These are phyloP conservation scores for Arthrocladium fulminans DNA, from an alignment of 2,329 filamentous ascomycete genomes.

Conservation along the genomic window DNA sequence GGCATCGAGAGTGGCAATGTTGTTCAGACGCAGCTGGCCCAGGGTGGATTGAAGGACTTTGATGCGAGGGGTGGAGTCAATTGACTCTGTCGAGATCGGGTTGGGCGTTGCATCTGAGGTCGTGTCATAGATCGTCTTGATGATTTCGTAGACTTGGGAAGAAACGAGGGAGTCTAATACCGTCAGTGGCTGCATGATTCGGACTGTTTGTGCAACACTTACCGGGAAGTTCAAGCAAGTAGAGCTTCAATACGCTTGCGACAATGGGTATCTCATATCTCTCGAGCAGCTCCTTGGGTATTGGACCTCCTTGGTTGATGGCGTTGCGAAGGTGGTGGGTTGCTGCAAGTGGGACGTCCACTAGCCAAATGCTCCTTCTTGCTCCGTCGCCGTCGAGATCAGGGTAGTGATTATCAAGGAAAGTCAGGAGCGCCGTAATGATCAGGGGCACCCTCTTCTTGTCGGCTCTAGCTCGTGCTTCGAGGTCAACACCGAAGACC, in stretches of 20 bases:
- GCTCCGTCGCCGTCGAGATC: slow-evolving; percentile 95
- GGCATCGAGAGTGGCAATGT: slow-evolving; percentile 97
- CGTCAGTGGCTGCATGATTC: background rate
- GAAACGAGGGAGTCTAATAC: slow-evolving; percentile 85
- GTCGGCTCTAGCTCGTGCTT: slow-evolving; percentile 84
- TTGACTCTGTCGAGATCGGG: slow-evolving; percentile 33
- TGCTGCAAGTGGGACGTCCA: slow-evolving; percentile 76
- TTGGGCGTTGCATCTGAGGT: slow-evolving; percentile 68
- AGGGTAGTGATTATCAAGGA: slow-evolving; percentile 92
- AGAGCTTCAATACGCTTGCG: slow-evolving; percentile 85
- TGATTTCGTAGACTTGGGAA: slow-evolving; percentile 95
- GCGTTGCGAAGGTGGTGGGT: slow-evolving; percentile 74
- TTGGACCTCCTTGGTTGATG: slow-evolving; percentile 78
- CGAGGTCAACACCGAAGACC: slow-evolving; percentile 96
- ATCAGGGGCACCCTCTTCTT: slow-evolving; percentile 90
- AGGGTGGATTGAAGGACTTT: slow-evolving; percentile 92
- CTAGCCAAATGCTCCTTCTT: slow-evolving; percentile 83
- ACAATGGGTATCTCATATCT: slow-evolving; percentile 92
- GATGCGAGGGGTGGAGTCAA: slow-evolving; percentile 47
- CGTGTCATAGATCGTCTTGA: slow-evolving; percentile 91
- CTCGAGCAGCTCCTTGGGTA: slow-evolving; percentile 66
- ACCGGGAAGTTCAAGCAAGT: slow-evolving; percentile 90
- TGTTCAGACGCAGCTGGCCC: slow-evolving; percentile 85
- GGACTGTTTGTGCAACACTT: slow-evolving; percentile 30
- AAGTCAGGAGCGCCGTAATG: slow-evolving; percentile 86